Evolutionary conservation across 192 early-diverging fungal species (phyloP).

Genomic region (Thoreauomyces humboldtii): DNA sequence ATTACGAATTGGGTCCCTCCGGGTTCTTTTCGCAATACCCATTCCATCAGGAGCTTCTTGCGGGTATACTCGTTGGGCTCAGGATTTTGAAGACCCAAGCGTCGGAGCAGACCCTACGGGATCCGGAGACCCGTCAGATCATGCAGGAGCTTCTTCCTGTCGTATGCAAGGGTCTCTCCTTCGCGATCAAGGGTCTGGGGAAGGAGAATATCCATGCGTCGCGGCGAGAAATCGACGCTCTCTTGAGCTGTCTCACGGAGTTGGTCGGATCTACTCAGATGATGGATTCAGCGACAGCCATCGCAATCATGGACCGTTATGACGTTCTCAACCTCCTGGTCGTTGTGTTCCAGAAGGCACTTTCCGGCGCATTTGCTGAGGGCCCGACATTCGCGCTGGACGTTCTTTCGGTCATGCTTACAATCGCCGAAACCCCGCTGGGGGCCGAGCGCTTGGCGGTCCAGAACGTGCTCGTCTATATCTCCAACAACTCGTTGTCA

Average conservation of each 20-base stretch:
- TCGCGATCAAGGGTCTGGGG: conserved; percentile 8
- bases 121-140: not conserved
- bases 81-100: not conserved
- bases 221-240: not conserved
- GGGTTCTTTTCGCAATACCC: conserved; percentile 25
- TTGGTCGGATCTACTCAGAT: not conserved
- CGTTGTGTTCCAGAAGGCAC: conserved; percentile 17
- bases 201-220: not conserved
- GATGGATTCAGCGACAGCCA: not conserved
- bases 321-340: conserved; percentile 18
- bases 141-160: conserved; percentile 13
- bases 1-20: conserved; percentile 16
- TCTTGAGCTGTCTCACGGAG: conserved; percentile 18
- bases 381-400: conserved; percentile 4
- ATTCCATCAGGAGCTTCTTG: conserved; percentile 22
- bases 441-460: conserved; percentile 32
- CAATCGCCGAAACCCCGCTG: conserved; percentile 21
- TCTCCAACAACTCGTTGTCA: conserved; percentile 36
- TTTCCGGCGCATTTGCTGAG: not conserved
- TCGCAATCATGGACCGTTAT: conserved; percentile 25
- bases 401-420: conserved; percentile 29
- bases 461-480: conserved; percentile 1
- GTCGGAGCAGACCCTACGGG: not conserved
- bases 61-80: conserved; percentile 10
- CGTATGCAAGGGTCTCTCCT: conserved; percentile 13